Evolutionary conservation across 2,329 filamentous ascomycete genomes (phyloP).

Genomic region (Coleophoma eucalyptorum): DNA sequence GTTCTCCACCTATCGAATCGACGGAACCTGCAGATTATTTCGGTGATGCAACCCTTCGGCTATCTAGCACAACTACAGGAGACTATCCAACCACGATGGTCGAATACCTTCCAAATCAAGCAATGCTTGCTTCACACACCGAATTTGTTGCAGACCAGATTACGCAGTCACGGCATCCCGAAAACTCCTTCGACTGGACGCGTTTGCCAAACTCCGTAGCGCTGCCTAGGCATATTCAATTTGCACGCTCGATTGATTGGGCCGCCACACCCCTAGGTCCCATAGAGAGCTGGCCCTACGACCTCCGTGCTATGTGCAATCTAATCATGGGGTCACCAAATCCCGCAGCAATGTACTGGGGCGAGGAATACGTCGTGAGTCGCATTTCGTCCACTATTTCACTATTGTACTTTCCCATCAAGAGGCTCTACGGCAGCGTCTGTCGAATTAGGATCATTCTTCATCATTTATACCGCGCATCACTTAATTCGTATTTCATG

Average conservation of each 20-base stretch:
- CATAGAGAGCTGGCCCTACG: conserved; percentile 68
- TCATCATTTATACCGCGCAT: too few species aligned
- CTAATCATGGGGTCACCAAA: conserved; percentile 77
- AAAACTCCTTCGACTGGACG: conserved; percentile 74
- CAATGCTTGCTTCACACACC: conserved; percentile 11
- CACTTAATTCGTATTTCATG: too few species aligned
- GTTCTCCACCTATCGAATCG: conserved; percentile 10
- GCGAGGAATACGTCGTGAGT: conserved; percentile 53
- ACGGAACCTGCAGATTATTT: conserved; percentile 23
- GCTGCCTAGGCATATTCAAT: conserved; percentile 67
- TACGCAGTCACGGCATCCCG: conserved; percentile 10
- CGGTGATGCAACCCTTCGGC: conserved; percentile 10
- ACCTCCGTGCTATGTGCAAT: conserved; percentile 75
- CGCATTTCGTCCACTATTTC: not conserved
- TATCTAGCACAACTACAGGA: not conserved
- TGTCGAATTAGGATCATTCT: too few species aligned
- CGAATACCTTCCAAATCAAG: conserved; percentile 9
- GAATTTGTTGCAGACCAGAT: conserved; percentile 6
- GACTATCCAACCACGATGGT: not conserved
- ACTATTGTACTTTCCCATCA: not conserved
- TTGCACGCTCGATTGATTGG: conserved; percentile 72
- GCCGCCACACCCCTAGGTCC: conserved; percentile 68
- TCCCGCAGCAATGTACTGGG: conserved; percentile 78
- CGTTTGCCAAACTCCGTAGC: conserved; percentile 59
- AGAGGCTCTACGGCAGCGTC: not conserved